Evolutionary conservation across 208 protist genomes (phyloP), one percentile per base, ranked within the genome.

Genomic region (Leishmania guyanensis): DNA sequence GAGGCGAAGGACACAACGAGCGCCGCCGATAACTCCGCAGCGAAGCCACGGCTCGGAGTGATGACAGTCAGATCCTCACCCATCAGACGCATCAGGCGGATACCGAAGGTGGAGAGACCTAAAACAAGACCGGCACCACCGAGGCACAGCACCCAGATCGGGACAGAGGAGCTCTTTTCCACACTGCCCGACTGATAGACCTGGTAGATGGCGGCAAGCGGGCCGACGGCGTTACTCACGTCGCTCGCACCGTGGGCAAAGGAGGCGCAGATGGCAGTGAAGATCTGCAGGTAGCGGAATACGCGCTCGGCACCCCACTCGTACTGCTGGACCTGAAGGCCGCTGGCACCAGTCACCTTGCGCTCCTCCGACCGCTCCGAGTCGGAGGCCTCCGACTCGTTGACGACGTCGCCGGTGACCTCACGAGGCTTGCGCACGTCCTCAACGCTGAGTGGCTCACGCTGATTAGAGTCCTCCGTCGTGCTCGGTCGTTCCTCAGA

Each of bases 201-300:
- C 65, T 84, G 75, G 79, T 88, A 91, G 51, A 95, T 93, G 62
- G 90, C 91, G 10, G 88, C 82, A n/a, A 92, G 89, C 8, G 91
- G 91, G 17, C 88, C 91, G 14, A 92, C 77, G 43, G 90, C 90
- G 82, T 95, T 95, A 76, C 89, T 93, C 76, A 95, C 90, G 80
- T 95, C 91, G 77, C 86, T 92, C 60, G 89, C 88, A 22, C 92
- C 92, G 82, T 95, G 92, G 16, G 92, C 92, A 54, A 93, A 93
- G 58, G 92, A 93, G 22, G 89, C 84, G 80, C 90, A 93, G 64
- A 91, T 86, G 33, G 92, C 90, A 29, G 92, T 95, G 82, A 93
- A 90, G 6, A 95, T 79, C 83, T 94, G 90, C 39, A 95, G 90
- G 84, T 92, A 92, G 46, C 89, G 88, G 82, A 89, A 95, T 74